A percentile compares a stretch with the other conserved stretches of the same genome.
Conservation (phyloP, 345 rosid species). For the Bretschneidera sinensis region DNA sequence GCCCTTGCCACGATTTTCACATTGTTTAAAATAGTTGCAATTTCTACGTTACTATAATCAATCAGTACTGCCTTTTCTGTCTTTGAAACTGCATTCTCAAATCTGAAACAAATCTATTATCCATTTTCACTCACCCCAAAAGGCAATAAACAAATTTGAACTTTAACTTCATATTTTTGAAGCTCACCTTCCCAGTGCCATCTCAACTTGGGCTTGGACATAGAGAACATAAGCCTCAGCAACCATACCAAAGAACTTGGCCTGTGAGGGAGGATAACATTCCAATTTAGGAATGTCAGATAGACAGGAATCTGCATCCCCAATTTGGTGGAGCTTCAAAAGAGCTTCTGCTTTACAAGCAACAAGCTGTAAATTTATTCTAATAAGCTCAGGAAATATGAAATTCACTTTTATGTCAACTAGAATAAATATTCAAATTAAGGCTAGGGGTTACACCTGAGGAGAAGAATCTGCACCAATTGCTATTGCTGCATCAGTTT, state of each 20-base stretch:
- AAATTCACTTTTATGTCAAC: slow-evolving; percentile 1
- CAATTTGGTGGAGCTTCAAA: slow-evolving; percentile 69
- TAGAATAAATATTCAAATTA: slow-evolving; percentile 1
- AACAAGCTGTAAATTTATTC: slow-evolving; percentile 58
- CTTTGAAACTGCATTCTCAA: slow-evolving; percentile 74
- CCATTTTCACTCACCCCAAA: slow-evolving; percentile 33
- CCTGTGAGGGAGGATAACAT: slow-evolving; percentile 26
- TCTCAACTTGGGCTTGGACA: slow-evolving; percentile 76
- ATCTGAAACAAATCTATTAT: slow-evolving; percentile 73
- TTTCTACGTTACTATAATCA: slow-evolving; percentile 58
- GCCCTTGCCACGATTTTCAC: slow-evolving; percentile 70
- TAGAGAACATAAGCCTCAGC: slow-evolving; percentile 66
- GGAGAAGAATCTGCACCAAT: slow-evolving; percentile 76
- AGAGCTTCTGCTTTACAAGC: slow-evolving; percentile 89
- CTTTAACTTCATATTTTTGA: slow-evolving; percentile 15
- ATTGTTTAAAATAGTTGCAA: slow-evolving; percentile 49
- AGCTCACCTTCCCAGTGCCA: slow-evolving; percentile 95
- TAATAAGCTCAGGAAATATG: slow-evolving; percentile 14
- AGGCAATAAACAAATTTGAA: background rate
- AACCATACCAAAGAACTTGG: slow-evolving; percentile 62
- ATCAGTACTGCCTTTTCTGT: slow-evolving; percentile 67
- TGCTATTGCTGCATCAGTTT: slow-evolving; percentile 75
- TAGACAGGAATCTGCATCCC: slow-evolving; percentile 62
- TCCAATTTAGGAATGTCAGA: slow-evolving; percentile 44
- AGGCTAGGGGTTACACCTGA: slow-evolving; percentile 42